These are phyloP conservation scores for Pichia ethanolica DNA, from an alignment of 805 yeast species.

Conservation along the genomic window DNA sequence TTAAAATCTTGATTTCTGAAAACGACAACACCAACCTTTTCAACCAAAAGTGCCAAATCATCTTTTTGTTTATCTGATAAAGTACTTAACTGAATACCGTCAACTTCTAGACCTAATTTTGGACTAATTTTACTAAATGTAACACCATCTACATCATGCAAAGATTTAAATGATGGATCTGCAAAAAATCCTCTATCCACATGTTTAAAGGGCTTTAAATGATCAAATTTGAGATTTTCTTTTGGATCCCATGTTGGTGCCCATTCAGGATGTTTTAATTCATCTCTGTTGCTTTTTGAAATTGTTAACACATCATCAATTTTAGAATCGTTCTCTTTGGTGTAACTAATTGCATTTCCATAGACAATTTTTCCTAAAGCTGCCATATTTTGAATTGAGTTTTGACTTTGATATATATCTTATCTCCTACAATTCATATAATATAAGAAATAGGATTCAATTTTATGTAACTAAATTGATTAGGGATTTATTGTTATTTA, in stretches of 20 bases:
- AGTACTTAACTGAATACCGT: not conserved
- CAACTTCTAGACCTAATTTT: no score
- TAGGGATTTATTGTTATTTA: no score
- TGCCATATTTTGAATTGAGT: not conserved
- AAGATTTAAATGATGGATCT: slow-evolving; percentile 45
- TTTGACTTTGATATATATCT: no score
- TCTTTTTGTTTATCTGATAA: not conserved
- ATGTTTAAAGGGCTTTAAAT: slow-evolving; percentile 24
- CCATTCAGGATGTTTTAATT: slow-evolving; percentile 6
- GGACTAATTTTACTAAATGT: no score
- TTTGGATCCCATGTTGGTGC: slow-evolving; percentile 12
- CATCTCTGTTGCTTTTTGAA: slow-evolving; percentile 2
- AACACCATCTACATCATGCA: slow-evolving; percentile 28
- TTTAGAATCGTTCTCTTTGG: slow-evolving; percentile 1
- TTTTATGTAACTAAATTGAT: no score
- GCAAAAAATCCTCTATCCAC: slow-evolving; percentile 59
- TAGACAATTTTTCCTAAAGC: not conserved
- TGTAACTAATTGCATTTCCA: not conserved
- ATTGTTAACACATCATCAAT: slow-evolving; percentile 9
- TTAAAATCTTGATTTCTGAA: slow-evolving; percentile 63
- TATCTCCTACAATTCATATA: no score
- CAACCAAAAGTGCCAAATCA: not conserved
- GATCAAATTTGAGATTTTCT: slow-evolving; percentile 14
- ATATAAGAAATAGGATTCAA: no score
- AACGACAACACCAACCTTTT: not conserved